These are phyloP conservation scores for Plasmodium sp. DNA, from an alignment of 169 alveolate genomes.

Conservation along the genomic window DNA sequence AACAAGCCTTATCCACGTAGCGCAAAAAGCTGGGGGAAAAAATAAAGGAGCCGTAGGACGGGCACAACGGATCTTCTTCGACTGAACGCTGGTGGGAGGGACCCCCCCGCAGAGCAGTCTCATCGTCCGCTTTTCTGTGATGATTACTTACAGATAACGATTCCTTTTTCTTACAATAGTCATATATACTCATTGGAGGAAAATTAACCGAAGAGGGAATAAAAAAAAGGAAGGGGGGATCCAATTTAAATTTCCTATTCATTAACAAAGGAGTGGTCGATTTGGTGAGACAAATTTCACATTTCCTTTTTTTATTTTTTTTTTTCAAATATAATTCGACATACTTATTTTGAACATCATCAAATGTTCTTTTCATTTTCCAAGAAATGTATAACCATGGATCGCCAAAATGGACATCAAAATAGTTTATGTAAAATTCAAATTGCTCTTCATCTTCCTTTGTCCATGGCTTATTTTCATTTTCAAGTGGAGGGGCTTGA, in stretches of 20 bases:
- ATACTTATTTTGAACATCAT: constrained; percentile 87
- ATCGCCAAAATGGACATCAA: constrained; percentile 89
- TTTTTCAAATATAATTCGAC: constrained; percentile 78
- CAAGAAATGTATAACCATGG: constrained; percentile 91
- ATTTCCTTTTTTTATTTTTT: constrained; percentile 81
- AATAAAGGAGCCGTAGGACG: constrained; percentile 65
- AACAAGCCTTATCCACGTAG: constrained; percentile 58
- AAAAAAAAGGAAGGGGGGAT: constrained; percentile 87
- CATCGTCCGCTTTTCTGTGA: neutral
- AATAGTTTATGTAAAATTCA: constrained; percentile 82
- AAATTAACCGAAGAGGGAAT: constrained; percentile 86
- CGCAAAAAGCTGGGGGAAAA: constrained; percentile 48
- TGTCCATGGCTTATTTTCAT: constrained; percentile 89
- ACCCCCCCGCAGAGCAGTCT: neutral
- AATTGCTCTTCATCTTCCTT: constrained; percentile 84
- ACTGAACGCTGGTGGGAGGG: neutral
- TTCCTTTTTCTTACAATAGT: constrained; percentile 32
- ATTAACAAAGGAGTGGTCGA: constrained; percentile 84
- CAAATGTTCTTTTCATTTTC: constrained; percentile 90
- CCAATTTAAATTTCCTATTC: constrained; percentile 88
- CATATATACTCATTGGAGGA: constrained; percentile 71
- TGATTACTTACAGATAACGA: neutral
- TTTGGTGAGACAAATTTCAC: constrained; percentile 87
- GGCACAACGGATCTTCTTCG: constrained; percentile 39
- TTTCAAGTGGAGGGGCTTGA: constrained; percentile 87